A percentile compares a stretch with the other conserved stretches of the same genome.
Evolutionary conservation across 257 asterid species (phyloP).

Genomic region (Echites panduratus): DNA sequence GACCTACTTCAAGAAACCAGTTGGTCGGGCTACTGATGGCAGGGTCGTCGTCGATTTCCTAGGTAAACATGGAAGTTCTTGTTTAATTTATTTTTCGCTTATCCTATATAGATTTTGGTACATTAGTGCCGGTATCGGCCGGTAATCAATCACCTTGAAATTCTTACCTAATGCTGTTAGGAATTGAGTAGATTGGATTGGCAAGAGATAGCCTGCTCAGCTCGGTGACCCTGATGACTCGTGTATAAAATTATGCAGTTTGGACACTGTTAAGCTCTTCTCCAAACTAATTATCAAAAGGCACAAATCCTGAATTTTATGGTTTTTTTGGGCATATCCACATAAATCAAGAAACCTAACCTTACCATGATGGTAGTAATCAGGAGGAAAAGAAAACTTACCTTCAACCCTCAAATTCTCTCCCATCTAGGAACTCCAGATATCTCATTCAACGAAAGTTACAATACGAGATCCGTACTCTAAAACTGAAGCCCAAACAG

Average conservation of each 20-base stretch:
- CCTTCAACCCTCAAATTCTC: neutral
- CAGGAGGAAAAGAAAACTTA: neutral
- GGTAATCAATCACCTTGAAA: too few species aligned
- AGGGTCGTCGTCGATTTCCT: constrained; percentile 62
- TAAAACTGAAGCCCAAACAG: too few species aligned
- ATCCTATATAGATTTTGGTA: too few species aligned
- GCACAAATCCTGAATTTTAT: neutral
- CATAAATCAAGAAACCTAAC: neutral
- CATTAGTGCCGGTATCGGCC: neutral
- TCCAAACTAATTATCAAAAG: neutral
- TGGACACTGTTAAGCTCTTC: too few species aligned
- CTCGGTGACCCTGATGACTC: too few species aligned
- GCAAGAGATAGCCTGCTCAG: too few species aligned
- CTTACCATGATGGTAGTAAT: neutral
- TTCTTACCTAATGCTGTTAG: too few species aligned
- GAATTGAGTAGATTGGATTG: too few species aligned
- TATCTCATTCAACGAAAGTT: neutral
- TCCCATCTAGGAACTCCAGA: neutral
- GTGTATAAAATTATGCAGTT: too few species aligned
- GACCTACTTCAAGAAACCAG: constrained; percentile 68
- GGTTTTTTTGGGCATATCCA: neutral
- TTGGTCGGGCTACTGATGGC: constrained; percentile 71
- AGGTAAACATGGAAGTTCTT: too few species aligned
- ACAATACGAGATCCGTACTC: neutral
- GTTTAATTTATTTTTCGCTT: too few species aligned